Percentiles rank a stretch among this genome's conserved stretches.
phyloP scores from a whole-genome alignment of 257 asterid species.

The Gentiana macrophylla region DNA sequence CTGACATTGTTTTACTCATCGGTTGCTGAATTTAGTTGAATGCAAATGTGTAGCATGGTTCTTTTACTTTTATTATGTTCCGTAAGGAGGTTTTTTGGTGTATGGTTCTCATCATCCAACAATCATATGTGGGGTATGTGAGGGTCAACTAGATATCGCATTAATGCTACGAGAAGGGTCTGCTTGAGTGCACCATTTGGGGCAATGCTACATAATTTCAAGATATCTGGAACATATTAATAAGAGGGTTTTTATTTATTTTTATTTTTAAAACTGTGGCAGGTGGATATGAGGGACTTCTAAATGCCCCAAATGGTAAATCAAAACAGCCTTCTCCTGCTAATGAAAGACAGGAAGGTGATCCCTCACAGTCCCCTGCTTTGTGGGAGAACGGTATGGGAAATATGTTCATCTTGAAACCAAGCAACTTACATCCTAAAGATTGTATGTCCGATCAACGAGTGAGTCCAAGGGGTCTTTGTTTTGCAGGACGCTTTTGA shows the following conservation, averaged over 20 bases:
- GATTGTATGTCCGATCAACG: slow-evolving; percentile 13
- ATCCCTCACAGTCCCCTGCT: slow-evolving; percentile 76
- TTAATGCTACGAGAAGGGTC: neutral
- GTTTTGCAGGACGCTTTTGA: slow-evolving; percentile 43
- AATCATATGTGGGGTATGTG: too few relatives aligned
- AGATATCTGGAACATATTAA: slow-evolving; percentile 1
- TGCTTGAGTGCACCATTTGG: neutral
- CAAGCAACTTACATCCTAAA: slow-evolving; percentile 4
- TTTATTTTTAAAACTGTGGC: slow-evolving; percentile 19
- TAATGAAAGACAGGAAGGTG: slow-evolving; percentile 54
- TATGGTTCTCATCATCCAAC: too few relatives aligned
- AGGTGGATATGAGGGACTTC: slow-evolving; percentile 94
- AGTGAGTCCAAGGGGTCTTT: slow-evolving; percentile 7
- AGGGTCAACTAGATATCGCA: too few relatives aligned
- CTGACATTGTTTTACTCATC: too few relatives aligned
- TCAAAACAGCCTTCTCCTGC: slow-evolving; percentile 50
- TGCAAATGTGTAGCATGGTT: too few relatives aligned
- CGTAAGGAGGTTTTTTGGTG: too few relatives aligned
- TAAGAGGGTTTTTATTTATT: too few relatives aligned
- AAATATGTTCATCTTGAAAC: slow-evolving; percentile 6
- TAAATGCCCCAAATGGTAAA: slow-evolving; percentile 72
- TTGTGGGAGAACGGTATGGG: slow-evolving; percentile 82
- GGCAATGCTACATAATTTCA: neutral
- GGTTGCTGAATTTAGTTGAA: too few relatives aligned
- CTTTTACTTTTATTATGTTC: too few relatives aligned